Base-by-base conservation (phyloP, 768 basidiomycete species). In the Termitomyces sp. region DNA sequence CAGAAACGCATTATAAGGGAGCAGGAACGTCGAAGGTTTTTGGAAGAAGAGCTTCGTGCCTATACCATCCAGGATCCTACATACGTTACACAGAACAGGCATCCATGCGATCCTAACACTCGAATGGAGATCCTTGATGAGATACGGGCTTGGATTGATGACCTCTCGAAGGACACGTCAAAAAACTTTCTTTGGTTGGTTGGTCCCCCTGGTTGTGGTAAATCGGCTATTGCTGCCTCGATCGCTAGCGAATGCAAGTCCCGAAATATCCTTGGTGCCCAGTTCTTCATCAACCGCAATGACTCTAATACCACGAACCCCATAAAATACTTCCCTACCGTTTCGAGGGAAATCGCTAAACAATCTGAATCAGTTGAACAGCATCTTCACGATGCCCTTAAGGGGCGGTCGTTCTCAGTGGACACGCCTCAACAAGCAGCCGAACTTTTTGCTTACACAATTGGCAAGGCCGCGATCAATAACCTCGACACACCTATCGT, bases 201-300 rank as follows among this genome's bases (percentile, higher is more conserved):
- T n/a, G 60, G 60, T 48, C 44, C n/a, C 16, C 40, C 43, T 0
- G 57, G 60, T 34, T 40, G 53, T 44, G 27, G 53, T 27, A 43
- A 62, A 56, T 59, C 61, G 6, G 61, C 61, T 9, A 59, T 56
- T 10, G 53, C 53, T 5, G 61, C 61, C n/a, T 53, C 57, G 7
- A 50, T 59, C 7, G 50, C 56, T 8, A 34, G 19, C 23, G 44
- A 53, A 25, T 62, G 57, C 54, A 56, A 56, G 12, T 23, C 40
- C 23, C 11, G 23, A 7, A 29, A 35, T 2, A 34, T 50, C 7
- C 44, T 63, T 16, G 57, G 59, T 54, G 63, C 60, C 35, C 40
- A 41, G 40, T 41, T 41, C 17, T 41, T 41, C 7, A 62, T 62
- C 46, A 59, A 62, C 45, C 50, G 51, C 19, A 59, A 62, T 34